phyloP scores from a whole-genome alignment of 2,329 filamentous ascomycete species.

The Fusarium redolens region DNA sequence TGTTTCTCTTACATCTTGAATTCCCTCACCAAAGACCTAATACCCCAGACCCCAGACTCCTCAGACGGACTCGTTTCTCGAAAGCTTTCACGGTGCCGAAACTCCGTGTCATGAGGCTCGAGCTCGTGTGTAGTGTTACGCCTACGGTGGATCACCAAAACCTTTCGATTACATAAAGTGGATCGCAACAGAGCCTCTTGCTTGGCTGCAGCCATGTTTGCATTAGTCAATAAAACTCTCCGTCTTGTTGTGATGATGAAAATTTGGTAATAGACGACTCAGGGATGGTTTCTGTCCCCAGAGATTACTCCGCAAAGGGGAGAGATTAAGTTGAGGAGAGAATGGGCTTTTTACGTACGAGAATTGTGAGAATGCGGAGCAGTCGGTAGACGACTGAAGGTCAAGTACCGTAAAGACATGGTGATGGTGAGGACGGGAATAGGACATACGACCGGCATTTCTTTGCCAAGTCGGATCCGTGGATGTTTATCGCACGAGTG shows the following conservation, averaged over 20 bases:
- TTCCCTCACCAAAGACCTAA: conserved; percentile 20
- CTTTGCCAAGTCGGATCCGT: conserved; percentile 23
- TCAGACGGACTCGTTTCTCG: background rate
- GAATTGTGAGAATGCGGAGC: conserved; percentile 32
- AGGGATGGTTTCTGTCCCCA: conserved; percentile 13
- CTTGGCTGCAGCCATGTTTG: conserved; percentile 35
- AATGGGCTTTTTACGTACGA: conserved; percentile 28
- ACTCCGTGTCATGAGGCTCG: conserved; percentile 33
- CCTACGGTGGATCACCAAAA: conserved; percentile 15
- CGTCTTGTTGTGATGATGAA: background rate
- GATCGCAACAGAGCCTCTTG: conserved; percentile 33
- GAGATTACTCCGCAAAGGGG: conserved; percentile 36
- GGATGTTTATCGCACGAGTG: conserved; percentile 20
- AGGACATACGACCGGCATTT: background rate
- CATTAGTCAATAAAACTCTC: conserved; percentile 38
- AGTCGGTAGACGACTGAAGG: background rate
- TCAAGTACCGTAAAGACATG: no score
- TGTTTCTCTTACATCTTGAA: conserved; percentile 30
- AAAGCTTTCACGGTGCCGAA: conserved; percentile 27
- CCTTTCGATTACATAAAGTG: conserved; percentile 37
- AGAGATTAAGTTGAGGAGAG: conserved; percentile 40
- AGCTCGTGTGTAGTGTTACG: conserved; percentile 16
- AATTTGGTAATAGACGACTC: conserved; percentile 14
- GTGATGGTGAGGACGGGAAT: no score
- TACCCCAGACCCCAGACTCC: conserved; percentile 34